Percentiles rank a stretch among this genome's conserved stretches.
These are phyloP conservation scores for Diaporthe citriasiana DNA, from an alignment of 2,329 filamentous ascomycete species.

Conservation along the genomic window DNA sequence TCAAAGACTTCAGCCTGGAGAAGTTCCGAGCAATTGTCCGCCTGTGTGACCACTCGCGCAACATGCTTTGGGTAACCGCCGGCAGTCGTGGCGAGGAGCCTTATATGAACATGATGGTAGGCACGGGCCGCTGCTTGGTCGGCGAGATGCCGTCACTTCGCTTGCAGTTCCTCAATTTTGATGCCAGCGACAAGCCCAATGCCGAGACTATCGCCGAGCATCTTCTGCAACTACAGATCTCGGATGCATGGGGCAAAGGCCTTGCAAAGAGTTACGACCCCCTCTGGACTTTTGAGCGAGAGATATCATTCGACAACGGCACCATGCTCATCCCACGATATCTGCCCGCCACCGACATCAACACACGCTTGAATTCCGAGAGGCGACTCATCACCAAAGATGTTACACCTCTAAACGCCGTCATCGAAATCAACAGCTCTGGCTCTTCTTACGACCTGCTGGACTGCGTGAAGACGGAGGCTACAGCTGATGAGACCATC, in stretches of 20 bases:
- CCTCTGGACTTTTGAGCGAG: conserved; percentile 50
- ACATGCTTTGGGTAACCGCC: conserved; percentile 47
- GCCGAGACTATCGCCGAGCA: conserved; percentile 36
- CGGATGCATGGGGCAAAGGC: conserved; percentile 38
- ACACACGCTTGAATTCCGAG: conserved; percentile 44
- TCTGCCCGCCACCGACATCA: conserved; percentile 39
- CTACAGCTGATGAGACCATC: not conserved
- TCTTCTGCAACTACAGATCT: conserved; percentile 42
- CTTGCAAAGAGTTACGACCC: conserved; percentile 36
- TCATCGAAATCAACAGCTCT: not conserved
- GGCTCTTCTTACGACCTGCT: conserved; percentile 8
- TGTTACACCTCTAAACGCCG: conserved; percentile 10
- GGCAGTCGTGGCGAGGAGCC: conserved; percentile 42
- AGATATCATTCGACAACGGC: conserved; percentile 47
- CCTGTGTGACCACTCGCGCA: conserved; percentile 34
- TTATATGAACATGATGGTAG: conserved; percentile 45
- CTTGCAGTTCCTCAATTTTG: conserved; percentile 47
- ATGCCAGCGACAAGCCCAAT: conserved; percentile 2
- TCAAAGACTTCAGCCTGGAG: conserved; percentile 44
- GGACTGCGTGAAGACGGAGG: not conserved
- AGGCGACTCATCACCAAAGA: conserved; percentile 41
- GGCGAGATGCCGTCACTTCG: conserved; percentile 45
- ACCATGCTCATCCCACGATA: conserved; percentile 49
- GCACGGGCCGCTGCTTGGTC: conserved; percentile 43
- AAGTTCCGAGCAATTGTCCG: conserved; percentile 45